Conservation (phyloP, 352 stramenopile genomes). For the Halophytophthora polymorphica region DNA sequence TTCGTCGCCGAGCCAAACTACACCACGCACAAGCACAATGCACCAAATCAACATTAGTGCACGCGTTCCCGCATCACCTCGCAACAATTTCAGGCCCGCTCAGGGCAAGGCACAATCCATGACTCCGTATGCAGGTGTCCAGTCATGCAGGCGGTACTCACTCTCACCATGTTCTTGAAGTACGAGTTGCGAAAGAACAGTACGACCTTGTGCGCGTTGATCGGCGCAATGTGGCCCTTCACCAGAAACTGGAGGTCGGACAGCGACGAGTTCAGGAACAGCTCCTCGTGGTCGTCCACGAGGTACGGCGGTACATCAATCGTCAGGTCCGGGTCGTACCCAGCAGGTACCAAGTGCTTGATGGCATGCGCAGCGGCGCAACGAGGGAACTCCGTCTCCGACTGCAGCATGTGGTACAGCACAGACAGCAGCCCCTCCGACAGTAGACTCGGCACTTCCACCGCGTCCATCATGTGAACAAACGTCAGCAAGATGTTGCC, state of each 20-base stretch:
- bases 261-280: slow-evolving; percentile 79
- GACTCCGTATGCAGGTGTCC: slow-evolving; percentile 1
- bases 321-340: slow-evolving; percentile 70
- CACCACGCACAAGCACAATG: slow-evolving; percentile 13
- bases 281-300: slow-evolving; percentile 86
- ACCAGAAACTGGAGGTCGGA: slow-evolving; percentile 87
- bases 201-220: slow-evolving; percentile 88
- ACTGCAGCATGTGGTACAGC: slow-evolving; percentile 80
- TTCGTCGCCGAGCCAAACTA: slow-evolving; percentile 81
- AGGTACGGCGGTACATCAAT: slow-evolving; percentile 79
- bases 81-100: not conserved
- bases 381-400: slow-evolving; percentile 65
- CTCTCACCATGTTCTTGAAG: slow-evolving; percentile 91
- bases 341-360: slow-evolving; percentile 75
- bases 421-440: slow-evolving; percentile 78
- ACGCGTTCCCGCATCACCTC: not conserved
- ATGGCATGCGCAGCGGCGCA: slow-evolving; percentile 82
- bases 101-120: not conserved
- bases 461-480: slow-evolving; percentile 87
- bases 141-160: slow-evolving; percentile 46
- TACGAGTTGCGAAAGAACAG: slow-evolving; percentile 89
- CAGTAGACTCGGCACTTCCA: slow-evolving; percentile 65
- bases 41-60: slow-evolving; percentile 13
- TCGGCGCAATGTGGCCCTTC: slow-evolving; percentile 80
- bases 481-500: slow-evolving; percentile 87